These are phyloP conservation scores for Alectoria sarmentosa DNA, from an alignment of 495 filamentous ascomycete genomes.

Conservation along the genomic window DNA sequence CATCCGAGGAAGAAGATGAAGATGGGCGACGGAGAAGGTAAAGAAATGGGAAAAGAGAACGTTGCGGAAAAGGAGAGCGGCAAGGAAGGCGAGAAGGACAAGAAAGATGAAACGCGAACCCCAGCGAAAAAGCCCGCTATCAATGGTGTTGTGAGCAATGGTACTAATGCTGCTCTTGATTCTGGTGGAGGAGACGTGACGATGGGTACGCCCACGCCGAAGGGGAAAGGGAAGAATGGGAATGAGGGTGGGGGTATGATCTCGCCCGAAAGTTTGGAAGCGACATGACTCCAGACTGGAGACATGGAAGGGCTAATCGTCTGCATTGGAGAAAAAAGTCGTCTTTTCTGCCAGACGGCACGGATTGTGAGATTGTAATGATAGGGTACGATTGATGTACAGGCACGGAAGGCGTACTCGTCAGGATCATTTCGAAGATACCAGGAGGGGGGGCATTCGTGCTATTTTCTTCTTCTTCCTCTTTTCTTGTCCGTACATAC, in stretches of 20 bases:
- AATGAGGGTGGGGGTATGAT: slow-evolving; percentile 45
- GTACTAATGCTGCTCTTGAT: not conserved
- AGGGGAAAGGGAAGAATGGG: slow-evolving; percentile 46
- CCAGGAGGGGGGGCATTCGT: not conserved
- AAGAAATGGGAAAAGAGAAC: slow-evolving; percentile 20
- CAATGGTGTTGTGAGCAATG: slow-evolving; percentile 15
- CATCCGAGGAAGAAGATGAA: slow-evolving; percentile 64
- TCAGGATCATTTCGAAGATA: too few species aligned
- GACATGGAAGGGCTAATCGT: not conserved
- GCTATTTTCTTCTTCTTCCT: not conserved
- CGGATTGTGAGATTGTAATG: slow-evolving; percentile 12
- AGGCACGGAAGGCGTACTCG: not conserved
- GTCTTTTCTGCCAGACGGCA: not conserved
- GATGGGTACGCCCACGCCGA: slow-evolving; percentile 33
- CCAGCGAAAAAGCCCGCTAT: slow-evolving; percentile 33
- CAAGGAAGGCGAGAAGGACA: slow-evolving; percentile 36
- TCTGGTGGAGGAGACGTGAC: not conserved
- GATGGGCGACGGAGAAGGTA: slow-evolving; percentile 27
- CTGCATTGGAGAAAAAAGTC: not conserved
- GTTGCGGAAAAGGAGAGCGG: not conserved
- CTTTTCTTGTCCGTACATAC: slow-evolving; percentile 5
- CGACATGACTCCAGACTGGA: slow-evolving; percentile 11
- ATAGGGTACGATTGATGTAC: slow-evolving; percentile 13
- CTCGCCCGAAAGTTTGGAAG: slow-evolving; percentile 25
- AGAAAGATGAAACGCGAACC: slow-evolving; percentile 35